Conservation (phyloP, 805 yeast species). For the Kuraishia cidri region DNA sequence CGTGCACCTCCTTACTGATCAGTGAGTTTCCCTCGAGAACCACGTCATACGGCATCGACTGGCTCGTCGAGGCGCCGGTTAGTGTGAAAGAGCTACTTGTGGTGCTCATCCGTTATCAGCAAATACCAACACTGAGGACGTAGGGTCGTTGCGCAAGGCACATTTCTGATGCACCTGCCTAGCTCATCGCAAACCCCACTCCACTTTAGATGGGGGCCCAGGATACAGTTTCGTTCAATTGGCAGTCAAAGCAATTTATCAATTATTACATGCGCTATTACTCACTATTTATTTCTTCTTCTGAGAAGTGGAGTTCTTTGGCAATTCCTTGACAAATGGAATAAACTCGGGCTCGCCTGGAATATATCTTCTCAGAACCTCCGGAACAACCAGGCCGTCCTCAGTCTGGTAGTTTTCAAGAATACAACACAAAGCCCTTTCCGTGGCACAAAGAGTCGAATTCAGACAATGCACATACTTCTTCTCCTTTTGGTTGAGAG, state of each 20-base stretch:
- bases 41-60: too few relatives aligned
- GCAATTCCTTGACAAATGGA: constrained; percentile 84
- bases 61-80: too few relatives aligned
- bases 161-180: too few relatives aligned
- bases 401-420: constrained; percentile 97
- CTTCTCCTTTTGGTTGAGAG: constrained; percentile 91
- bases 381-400: constrained; percentile 89
- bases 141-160: too few relatives aligned
- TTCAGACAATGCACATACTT: constrained; percentile 97
- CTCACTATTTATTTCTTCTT: constrained; percentile 34
- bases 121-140: too few relatives aligned
- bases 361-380: constrained; percentile 89
- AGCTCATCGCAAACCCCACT: too few relatives aligned
- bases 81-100: too few relatives aligned
- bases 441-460: constrained; percentile 95
- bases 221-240: too few relatives aligned
- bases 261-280: too few relatives aligned
- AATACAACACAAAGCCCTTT: constrained; percentile 96
- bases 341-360: constrained; percentile 98
- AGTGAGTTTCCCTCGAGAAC: neutral
- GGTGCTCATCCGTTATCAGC: too few relatives aligned
- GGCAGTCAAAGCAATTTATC: too few relatives aligned
- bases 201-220: too few relatives aligned
- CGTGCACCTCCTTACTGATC: neutral
- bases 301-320: constrained; percentile 86